These are phyloP conservation scores for button mushroom (Agaricus bisporus) DNA, from an alignment of 768 basidiomycete genomes.

Conservation along the genomic window DNA sequence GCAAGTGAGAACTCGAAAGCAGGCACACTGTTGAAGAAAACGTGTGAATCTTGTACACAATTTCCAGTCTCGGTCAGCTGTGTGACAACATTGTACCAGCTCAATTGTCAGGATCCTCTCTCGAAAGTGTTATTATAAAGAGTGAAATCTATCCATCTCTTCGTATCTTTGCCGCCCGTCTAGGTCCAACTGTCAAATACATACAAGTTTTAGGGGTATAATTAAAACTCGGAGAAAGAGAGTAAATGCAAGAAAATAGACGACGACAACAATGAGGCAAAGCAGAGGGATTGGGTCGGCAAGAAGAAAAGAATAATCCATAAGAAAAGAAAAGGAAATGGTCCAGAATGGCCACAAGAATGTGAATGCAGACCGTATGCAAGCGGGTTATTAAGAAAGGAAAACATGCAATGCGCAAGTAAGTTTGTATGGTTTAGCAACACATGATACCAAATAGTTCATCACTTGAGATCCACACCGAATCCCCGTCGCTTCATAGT, in stretches of 20 bases:
- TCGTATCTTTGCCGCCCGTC: not conserved
- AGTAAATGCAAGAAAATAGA: conserved; percentile 1
- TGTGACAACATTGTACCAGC: too few species aligned
- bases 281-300: conserved; percentile 5
- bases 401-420: conserved; percentile 6
- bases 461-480: not conserved
- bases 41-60: too few species aligned
- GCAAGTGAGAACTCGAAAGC: too few species aligned
- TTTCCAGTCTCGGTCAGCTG: too few species aligned
- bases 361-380: not conserved
- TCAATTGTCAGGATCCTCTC: too few species aligned
- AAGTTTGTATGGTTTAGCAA: conserved; percentile 5
- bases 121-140: not conserved
- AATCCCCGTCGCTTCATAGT: conserved; percentile 21
- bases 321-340: not conserved
- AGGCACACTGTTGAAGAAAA: too few species aligned
- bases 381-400: not conserved
- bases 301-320: not conserved
- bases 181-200: not conserved
- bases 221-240: too few species aligned
- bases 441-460: conserved; percentile 8
- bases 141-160: conserved; percentile 1
- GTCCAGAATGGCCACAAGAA: conserved; percentile 10
- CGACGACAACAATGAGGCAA: conserved; percentile 1
- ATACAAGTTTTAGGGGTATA: conserved; percentile 3